Evolutionary conservation across 202 grass and related monocot genomes (phyloP).

Genomic region (Panicum hallii): DNA sequence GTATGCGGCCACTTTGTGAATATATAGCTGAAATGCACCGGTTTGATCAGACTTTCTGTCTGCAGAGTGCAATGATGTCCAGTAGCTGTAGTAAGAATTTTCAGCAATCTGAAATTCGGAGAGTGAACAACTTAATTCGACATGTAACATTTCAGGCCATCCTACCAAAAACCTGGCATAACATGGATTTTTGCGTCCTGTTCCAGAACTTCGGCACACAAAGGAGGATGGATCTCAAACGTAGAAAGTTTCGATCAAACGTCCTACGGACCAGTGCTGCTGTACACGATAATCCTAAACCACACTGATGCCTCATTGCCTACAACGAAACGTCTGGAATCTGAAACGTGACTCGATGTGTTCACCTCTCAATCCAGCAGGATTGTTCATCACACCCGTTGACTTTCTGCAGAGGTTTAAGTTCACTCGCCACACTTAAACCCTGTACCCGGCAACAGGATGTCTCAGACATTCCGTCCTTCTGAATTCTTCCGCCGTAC

Average conservation of each 20-base stretch:
- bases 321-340: neutral
- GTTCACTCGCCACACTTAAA: too few species aligned
- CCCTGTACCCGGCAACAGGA: neutral
- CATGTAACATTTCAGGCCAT: too few species aligned
- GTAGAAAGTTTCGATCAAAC: too few species aligned
- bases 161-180: too few species aligned
- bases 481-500: neutral
- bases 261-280: neutral
- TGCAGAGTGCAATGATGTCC: neutral
- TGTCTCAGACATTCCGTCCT: neutral
- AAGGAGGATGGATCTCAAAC: neutral
- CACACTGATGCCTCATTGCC: neutral
- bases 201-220: neutral
- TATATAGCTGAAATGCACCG: neutral
- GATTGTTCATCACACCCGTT: neutral
- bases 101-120: neutral
- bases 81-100: neutral
- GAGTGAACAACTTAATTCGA: too few species aligned
- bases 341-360: neutral
- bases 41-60: neutral
- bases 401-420: neutral
- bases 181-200: neutral
- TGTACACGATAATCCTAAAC: neutral
- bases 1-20: neutral
- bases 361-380: neutral